phyloP scores from a whole-genome alignment of 202 grass and related monocot genomes.

The Digitaria exilis region DNA sequence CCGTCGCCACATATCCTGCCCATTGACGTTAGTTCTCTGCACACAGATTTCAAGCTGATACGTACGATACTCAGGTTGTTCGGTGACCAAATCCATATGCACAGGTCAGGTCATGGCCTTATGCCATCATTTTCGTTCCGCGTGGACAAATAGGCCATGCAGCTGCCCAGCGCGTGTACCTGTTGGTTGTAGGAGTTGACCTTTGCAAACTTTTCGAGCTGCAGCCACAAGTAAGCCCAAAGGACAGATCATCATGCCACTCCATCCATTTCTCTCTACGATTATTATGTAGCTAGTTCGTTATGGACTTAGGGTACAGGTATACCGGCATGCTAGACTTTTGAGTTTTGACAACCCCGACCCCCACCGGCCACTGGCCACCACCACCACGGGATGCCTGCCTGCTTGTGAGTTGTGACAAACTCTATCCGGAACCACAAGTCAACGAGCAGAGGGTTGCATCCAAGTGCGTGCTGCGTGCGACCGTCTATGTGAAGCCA shows the following conservation, averaged over 20 bases:
- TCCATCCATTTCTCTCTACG: not conserved
- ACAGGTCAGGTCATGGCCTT: too few species aligned
- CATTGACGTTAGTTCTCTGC: too few species aligned
- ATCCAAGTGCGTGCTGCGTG: not conserved
- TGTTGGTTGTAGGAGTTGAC: not conserved
- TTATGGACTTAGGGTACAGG: not conserved
- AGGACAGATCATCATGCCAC: not conserved
- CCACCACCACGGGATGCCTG: not conserved
- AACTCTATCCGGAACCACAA: not conserved
- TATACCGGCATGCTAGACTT: not conserved
- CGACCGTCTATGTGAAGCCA: not conserved
- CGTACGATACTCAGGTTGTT: too few species aligned
- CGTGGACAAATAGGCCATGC: too few species aligned
- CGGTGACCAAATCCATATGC: too few species aligned
- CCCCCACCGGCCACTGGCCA: too few species aligned
- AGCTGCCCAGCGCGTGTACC: too few species aligned
- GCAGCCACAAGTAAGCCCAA: not conserved
- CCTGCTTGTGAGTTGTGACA: not conserved
- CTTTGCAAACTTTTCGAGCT: not conserved
- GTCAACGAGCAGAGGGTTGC: not conserved
- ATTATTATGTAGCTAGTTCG: not conserved
- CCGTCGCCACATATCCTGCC: too few species aligned
- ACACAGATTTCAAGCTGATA: too few species aligned
- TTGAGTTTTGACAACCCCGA: too few species aligned
- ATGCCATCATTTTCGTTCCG: too few species aligned